phyloP scores from a whole-genome alignment of 2,329 filamentous ascomycete species.

The Pseudogymnoascus sp. region DNA sequence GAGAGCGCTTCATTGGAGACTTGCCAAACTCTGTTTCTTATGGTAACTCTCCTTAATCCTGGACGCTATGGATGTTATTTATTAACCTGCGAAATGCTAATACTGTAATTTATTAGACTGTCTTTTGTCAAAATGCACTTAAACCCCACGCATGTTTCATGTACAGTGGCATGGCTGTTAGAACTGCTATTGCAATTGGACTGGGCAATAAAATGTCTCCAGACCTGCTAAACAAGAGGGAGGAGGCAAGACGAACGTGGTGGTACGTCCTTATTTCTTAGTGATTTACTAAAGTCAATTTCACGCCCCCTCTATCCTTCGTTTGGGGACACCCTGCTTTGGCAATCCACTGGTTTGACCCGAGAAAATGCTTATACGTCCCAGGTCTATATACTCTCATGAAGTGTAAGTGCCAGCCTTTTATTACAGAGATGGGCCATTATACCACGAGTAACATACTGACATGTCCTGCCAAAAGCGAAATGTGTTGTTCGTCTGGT shows the following conservation, averaged over 20 bases:
- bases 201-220: slow-evolving; percentile 19
- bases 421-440: too few relatives aligned
- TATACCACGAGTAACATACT: too few relatives aligned
- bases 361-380: background rate
- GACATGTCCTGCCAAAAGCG: too few relatives aligned
- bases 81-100: too few relatives aligned
- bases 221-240: background rate
- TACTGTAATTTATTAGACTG: slow-evolving; percentile 14
- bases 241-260: too few relatives aligned
- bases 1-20: slow-evolving; percentile 26
- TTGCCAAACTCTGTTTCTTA: slow-evolving; percentile 23
- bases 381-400: slow-evolving; percentile 11
- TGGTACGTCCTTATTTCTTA: too few relatives aligned
- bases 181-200: slow-evolving; percentile 30
- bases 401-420: slow-evolving; percentile 12
- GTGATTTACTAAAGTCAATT: too few relatives aligned
- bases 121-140: slow-evolving; percentile 30
- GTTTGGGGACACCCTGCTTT: too few relatives aligned
- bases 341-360: background rate
- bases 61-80: too few relatives aligned
- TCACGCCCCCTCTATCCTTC: too few relatives aligned
- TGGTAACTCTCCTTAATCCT: slow-evolving; percentile 14
- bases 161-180: slow-evolving; percentile 31
- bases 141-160: slow-evolving; percentile 31
- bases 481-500: too few relatives aligned